These are phyloP conservation scores for Ramalina peruviana DNA, from an alignment of 495 filamentous ascomycete species.

Conservation along the genomic window DNA sequence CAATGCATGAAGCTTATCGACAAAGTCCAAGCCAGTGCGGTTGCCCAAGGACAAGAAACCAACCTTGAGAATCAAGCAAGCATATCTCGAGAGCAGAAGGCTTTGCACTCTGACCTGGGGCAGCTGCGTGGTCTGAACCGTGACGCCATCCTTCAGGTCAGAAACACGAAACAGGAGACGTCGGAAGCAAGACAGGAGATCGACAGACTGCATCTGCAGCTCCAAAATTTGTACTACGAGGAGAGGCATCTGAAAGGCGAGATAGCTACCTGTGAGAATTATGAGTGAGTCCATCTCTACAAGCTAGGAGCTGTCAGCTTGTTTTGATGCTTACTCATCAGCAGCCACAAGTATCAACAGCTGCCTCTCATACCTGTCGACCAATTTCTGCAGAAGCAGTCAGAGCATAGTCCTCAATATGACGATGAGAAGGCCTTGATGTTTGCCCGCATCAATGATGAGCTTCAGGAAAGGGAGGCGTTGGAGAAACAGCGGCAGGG, in stretches of 20 bases:
- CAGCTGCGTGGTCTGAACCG: conserved; percentile 75
- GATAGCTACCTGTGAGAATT: conserved; percentile 79
- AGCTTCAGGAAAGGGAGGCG: conserved; percentile 70
- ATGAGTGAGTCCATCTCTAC: conserved; percentile 48
- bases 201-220: conserved; percentile 76
- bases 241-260: conserved; percentile 81
- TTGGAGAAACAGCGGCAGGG: conserved; percentile 79
- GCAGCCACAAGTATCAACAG: conserved; percentile 72
- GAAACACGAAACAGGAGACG: conserved; percentile 76
- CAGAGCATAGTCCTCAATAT: conserved; percentile 44
- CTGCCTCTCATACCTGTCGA: conserved; percentile 74
- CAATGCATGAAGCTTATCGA: conserved; percentile 64
- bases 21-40: conserved; percentile 34
- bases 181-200: conserved; percentile 81
- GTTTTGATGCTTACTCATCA: conserved; percentile 3
- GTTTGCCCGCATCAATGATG: conserved; percentile 84
- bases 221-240: conserved; percentile 96
- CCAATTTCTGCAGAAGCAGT: conserved; percentile 67
- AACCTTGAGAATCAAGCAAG: conserved; percentile 41
- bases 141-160: conserved; percentile 60
- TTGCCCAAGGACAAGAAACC: conserved; percentile 23
- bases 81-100: conserved; percentile 64
- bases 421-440: conserved; percentile 66
- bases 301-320: not conserved
- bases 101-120: conserved; percentile 63